Percentiles rank a stretch among this genome's conserved stretches.
phyloP scores from a whole-genome alignment of 352 stramenopile species.

The Discostella stelligera region DNA sequence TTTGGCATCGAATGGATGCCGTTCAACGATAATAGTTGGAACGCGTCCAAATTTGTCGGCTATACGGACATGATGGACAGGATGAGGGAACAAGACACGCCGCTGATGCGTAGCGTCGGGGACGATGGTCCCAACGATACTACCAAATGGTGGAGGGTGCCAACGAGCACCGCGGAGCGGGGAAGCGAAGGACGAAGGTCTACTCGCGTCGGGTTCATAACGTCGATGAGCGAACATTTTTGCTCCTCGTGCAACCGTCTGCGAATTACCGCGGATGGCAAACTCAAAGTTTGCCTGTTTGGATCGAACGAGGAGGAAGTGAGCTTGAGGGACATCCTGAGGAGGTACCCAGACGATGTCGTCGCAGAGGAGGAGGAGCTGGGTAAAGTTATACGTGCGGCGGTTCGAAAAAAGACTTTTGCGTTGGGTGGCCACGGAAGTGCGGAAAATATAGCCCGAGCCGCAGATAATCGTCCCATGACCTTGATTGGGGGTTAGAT shows the following conservation, averaged over 20 bases:
- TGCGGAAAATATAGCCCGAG: conserved; percentile 86
- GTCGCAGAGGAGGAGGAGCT: conserved; percentile 86
- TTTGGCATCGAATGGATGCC: conserved; percentile 99
- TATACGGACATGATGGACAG: conserved; percentile 90
- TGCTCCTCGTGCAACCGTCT: conserved; percentile 96
- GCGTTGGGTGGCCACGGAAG: conserved; percentile 91
- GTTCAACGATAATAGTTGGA: conserved; percentile 97
- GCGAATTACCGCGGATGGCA: conserved; percentile 93
- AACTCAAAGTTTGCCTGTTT: conserved; percentile 93
- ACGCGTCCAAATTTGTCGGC: conserved; percentile 89
- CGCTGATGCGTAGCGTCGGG: conserved; percentile 39
- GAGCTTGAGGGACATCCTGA: conserved; percentile 89
- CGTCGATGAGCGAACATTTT: conserved; percentile 97
- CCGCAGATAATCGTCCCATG: conserved; percentile 95
- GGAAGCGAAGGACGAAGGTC: conserved; percentile 16
- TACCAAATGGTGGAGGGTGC: conserved; percentile 89
- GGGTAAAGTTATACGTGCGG: conserved; percentile 84
- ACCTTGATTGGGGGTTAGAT: conserved; percentile 94
- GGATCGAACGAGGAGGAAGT: conserved; percentile 88
- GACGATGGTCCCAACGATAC: conserved; percentile 89
- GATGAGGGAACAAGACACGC: conserved; percentile 15
- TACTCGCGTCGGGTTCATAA: conserved; percentile 90
- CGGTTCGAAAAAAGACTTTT: conserved; percentile 91
- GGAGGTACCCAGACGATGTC: conserved; percentile 65
- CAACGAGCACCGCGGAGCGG: conserved; percentile 2